These are phyloP conservation scores for Mycena filopes DNA, from an alignment of 768 basidiomycete genomes.

Conservation along the genomic window DNA sequence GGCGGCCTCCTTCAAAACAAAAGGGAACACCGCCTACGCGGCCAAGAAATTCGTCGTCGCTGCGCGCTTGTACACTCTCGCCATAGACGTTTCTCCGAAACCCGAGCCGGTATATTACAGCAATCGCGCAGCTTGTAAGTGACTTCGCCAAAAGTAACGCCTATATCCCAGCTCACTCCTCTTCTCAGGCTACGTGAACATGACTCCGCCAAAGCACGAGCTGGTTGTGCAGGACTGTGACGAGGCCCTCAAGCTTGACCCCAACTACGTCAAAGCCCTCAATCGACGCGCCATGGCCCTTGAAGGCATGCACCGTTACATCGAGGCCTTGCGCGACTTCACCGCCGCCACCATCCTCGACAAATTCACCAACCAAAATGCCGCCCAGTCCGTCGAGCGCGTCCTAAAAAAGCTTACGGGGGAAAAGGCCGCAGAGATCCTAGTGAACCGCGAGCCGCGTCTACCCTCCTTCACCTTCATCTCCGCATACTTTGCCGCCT, in stretches of 20 bases:
- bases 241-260: slow-evolving; percentile 84
- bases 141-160: not conserved
- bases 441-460: slow-evolving; percentile 47
- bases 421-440: slow-evolving; percentile 77
- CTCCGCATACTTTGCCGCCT: slow-evolving; percentile 95
- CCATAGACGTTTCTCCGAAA: slow-evolving; percentile 78
- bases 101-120: slow-evolving; percentile 95
- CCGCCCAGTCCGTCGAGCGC: slow-evolving; percentile 88
- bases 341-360: slow-evolving; percentile 97
- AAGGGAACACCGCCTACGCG: slow-evolving; percentile 79
- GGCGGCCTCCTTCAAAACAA: slow-evolving; percentile 73
- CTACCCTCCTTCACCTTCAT: slow-evolving; percentile 59
- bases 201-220: slow-evolving; percentile 85
- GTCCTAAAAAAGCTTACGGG: slow-evolving; percentile 86
- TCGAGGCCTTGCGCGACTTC: slow-evolving; percentile 89
- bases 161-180: not conserved
- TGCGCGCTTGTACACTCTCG: slow-evolving; percentile 75
- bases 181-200: slow-evolving; percentile 86
- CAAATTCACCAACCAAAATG: slow-evolving; percentile 85
- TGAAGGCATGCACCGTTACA: slow-evolving; percentile 77
- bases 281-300: slow-evolving; percentile 90
- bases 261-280: slow-evolving; percentile 88
- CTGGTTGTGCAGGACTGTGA: slow-evolving; percentile 90
- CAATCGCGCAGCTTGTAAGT: slow-evolving; percentile 95
- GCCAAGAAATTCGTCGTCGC: slow-evolving; percentile 68